Conservation (phyloP, 345 rosid genomes). For the Populus euphratica region DNA sequence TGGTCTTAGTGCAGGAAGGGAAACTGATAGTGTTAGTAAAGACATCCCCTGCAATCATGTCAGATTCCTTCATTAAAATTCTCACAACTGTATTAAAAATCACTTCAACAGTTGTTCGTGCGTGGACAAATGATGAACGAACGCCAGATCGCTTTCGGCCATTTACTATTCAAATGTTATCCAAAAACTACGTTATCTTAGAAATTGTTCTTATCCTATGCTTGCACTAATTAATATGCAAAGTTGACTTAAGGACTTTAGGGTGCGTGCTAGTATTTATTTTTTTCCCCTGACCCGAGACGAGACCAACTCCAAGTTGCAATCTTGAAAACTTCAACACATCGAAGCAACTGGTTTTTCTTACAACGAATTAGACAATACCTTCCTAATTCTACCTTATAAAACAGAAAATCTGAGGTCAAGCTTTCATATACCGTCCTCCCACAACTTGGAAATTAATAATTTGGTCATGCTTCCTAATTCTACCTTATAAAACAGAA, state of each 20-base stretch:
- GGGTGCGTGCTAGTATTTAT: background rate
- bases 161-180: background rate
- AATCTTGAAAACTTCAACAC: background rate
- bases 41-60: constrained; percentile 62
- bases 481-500: too few relatives aligned
- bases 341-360: background rate
- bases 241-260: background rate
- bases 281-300: background rate
- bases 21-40: constrained; percentile 62
- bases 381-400: background rate
- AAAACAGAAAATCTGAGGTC: background rate
- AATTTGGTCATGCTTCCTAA: too few relatives aligned
- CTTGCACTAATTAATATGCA: background rate
- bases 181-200: background rate
- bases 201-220: background rate
- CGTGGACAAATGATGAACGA: too few relatives aligned
- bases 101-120: background rate
- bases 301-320: background rate
- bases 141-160: background rate
- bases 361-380: background rate
- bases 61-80: background rate
- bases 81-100: background rate
- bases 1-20: constrained; percentile 61
- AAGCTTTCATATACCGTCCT: background rate
- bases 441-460: background rate